phyloP scores from a whole-genome alignment of 2,329 filamentous ascomycete species.

The Cladosporium sp. region DNA sequence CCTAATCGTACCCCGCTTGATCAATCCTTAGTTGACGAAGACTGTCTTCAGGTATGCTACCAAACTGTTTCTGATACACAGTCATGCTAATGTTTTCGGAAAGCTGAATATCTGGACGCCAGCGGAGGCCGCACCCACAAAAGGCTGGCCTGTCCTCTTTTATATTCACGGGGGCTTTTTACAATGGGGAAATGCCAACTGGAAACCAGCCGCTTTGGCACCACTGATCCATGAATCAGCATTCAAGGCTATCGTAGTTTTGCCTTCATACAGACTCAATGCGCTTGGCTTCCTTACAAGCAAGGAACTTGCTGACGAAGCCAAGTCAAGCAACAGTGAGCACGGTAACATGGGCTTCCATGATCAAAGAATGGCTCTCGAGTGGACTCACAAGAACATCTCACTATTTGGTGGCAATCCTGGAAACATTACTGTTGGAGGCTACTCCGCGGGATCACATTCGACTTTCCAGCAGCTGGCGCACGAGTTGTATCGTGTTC shows the following conservation, averaged over 20 bases:
- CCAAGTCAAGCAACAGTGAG: slow-evolving; percentile 39
- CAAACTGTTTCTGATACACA: background rate
- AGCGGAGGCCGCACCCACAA: slow-evolving; percentile 41
- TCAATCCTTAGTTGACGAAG: slow-evolving; percentile 47
- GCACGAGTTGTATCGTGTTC: slow-evolving; percentile 54
- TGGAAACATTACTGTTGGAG: slow-evolving; percentile 54
- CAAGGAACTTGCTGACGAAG: slow-evolving; percentile 48
- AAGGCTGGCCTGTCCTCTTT: slow-evolving; percentile 59
- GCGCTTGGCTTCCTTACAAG: slow-evolving; percentile 58
- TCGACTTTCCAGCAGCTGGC: slow-evolving; percentile 59
- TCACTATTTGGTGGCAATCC: slow-evolving; percentile 53
- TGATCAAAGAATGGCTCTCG: slow-evolving; percentile 57
- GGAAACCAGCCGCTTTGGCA: slow-evolving; percentile 41
- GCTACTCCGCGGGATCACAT: slow-evolving; percentile 59
- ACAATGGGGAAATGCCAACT: slow-evolving; percentile 56
- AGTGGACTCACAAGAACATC: slow-evolving; percentile 57
- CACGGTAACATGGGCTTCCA: slow-evolving; percentile 57
- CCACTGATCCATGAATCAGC: slow-evolving; percentile 52
- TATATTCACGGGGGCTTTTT: slow-evolving; percentile 60
- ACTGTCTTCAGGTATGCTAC: slow-evolving; percentile 51
- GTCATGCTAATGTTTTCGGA: background rate
- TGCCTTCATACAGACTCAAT: slow-evolving; percentile 59
- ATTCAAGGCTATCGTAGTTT: slow-evolving; percentile 53
- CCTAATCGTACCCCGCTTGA: slow-evolving; percentile 27
- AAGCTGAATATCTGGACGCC: slow-evolving; percentile 56